Base-by-base conservation (phyloP, 2,329 filamentous ascomycete species). In the Colletotrichum acutatum region DNA sequence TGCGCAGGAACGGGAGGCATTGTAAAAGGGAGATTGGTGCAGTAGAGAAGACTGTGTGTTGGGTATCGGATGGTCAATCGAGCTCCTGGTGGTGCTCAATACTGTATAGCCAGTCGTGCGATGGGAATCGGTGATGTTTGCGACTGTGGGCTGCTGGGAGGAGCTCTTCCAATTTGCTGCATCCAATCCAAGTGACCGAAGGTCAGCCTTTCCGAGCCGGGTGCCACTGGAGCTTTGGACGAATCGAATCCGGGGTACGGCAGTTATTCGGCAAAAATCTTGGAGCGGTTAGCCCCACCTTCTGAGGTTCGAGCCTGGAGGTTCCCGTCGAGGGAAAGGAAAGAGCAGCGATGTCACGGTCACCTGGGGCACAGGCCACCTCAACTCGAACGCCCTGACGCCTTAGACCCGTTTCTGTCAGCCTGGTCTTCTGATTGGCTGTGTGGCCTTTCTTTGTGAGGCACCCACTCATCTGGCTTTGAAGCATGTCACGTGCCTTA, bases 1-100 rank as follows among this genome's bases (percentile, higher is more conserved):
- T 84, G 80, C 46, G 81, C 78, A 59, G 83, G 80, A 72, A 85
- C 82, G 56, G 84, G 83, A 80, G 84, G 84, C 84, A 85, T 85
- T 37, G 6, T 70, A 30, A 42, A 46, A n/a, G 2, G 14, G n/a
- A 4, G 4, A n/a, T 32, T 11, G 16, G 19, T 2, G 7, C 14
- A 42, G 19, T 37, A 5, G 28, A 24, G 22, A 8, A 9, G 24
- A 57, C 32, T 11, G 8, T 6, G 7, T 22, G 52, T 37, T 58
- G 49, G 24, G 14, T 37, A 42, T 12, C 2, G n/a, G 30, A 28
- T 22, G n/a, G 24, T 53, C 19, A 24, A 22, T 53, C 30, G 52
- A 37, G 59, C 24, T 69, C 19, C n/a, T 24, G 30, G 24, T 58
- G 52, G 22, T 73, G 69, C 57, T 74, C 69, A 60, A 65, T 32